Evolutionary conservation across 208 protist species (phyloP).

Genomic region (Borovskyia barvae): DNA sequence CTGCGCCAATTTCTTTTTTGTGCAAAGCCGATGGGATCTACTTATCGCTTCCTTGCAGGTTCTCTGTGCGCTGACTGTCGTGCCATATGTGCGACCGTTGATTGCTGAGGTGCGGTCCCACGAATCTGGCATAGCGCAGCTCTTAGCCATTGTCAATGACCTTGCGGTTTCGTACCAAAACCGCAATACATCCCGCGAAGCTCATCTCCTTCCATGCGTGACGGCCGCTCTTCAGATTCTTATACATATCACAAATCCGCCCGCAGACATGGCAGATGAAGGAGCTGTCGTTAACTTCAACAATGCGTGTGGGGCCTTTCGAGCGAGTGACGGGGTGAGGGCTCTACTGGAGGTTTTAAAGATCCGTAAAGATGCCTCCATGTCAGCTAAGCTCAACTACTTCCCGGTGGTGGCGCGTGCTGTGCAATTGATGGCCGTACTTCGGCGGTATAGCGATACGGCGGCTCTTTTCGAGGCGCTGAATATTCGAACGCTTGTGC

Average conservation of each 20-base stretch:
- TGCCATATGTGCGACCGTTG: conserved; percentile 68
- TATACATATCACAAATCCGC: conserved; percentile 66
- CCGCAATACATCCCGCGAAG: conserved; percentile 61
- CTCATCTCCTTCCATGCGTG: conserved; percentile 69
- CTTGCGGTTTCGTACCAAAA: conserved; percentile 59
- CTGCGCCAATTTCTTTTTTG: conserved; percentile 76
- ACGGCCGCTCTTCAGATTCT: conserved; percentile 73
- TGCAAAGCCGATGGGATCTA: conserved; percentile 77
- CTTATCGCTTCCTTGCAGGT: conserved; percentile 70
- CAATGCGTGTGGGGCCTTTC: conserved; percentile 62
- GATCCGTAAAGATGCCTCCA: conserved; percentile 57
- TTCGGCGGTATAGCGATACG: conserved; percentile 77
- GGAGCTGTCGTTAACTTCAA: conserved; percentile 63
- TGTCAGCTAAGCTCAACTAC: conserved; percentile 75
- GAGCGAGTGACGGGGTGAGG: conserved; percentile 72
- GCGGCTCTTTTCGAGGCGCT: conserved; percentile 76
- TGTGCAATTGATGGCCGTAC: conserved; percentile 74
- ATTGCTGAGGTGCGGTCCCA: conserved; percentile 59
- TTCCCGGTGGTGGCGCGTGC: conserved; percentile 84
- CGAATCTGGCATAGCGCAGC: conserved; percentile 74
- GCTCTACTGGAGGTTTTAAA: conserved; percentile 75
- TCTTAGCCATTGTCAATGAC: conserved; percentile 77
- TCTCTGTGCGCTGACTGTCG: conserved; percentile 68
- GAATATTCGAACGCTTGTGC: conserved; percentile 60
- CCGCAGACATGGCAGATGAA: conserved; percentile 64